Percentiles rank a stretch among this genome's conserved stretches.
Conservation (phyloP, 768 basidiomycete genomes). For the Lactifluus volemus region DNA sequence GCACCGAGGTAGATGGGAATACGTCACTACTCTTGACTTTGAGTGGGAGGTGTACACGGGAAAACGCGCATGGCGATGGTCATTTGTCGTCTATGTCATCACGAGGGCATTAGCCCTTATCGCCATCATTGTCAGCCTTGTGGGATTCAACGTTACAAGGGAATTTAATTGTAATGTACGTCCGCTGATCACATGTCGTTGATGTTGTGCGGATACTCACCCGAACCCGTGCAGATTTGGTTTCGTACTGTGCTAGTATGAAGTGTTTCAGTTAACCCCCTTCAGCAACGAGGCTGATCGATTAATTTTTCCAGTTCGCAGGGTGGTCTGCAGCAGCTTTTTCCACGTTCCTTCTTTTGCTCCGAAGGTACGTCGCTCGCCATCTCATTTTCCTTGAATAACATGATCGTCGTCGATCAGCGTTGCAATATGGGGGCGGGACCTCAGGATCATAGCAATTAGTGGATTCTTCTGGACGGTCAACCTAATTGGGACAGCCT, state of each 20-base stretch:
- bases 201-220: background rate
- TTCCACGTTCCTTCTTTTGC: slow-evolving; percentile 13
- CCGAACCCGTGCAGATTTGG: background rate
- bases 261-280: background rate
- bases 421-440: slow-evolving; percentile 16
- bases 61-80: slow-evolving; percentile 17
- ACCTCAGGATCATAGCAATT: background rate
- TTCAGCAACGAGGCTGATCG: background rate
- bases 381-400: too few species aligned
- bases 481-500: background rate
- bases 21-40: slow-evolving; percentile 7
- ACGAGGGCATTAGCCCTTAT: slow-evolving; percentile 5
- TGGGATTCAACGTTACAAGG: slow-evolving; percentile 11
- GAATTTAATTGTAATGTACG: slow-evolving; percentile 12
- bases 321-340: slow-evolving; percentile 6
- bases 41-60: slow-evolving; percentile 18
- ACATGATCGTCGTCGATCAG: background rate
- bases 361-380: slow-evolving; percentile 7
- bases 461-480: background rate
- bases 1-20: slow-evolving; percentile 14
- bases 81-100: slow-evolving; percentile 9
- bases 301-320: background rate
- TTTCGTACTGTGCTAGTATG: slow-evolving; percentile 14
- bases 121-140: slow-evolving; percentile 1
- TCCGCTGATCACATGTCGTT: background rate